Conservation (phyloP, 2,329 filamentous ascomycete genomes). For the Cladorrhinum sp. region DNA sequence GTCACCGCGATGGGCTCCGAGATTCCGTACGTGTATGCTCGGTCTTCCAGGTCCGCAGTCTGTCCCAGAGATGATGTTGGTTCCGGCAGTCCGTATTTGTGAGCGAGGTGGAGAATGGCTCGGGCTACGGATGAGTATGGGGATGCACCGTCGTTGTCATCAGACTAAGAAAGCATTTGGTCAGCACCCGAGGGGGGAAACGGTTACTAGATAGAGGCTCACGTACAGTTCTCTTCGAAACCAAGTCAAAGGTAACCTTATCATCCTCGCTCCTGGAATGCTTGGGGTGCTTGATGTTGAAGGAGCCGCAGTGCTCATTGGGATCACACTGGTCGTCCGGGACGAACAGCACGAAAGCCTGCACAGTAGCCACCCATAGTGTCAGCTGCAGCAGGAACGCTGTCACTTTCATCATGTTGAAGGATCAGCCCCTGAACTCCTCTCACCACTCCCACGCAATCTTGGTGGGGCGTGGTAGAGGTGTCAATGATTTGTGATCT, state of each 20-base stretch:
- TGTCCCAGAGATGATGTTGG: constrained; percentile 21
- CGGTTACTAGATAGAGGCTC: background rate
- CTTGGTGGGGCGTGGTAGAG: constrained; percentile 14
- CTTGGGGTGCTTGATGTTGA: background rate
- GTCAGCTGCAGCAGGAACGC: constrained; percentile 44
- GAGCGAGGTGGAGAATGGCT: constrained; percentile 37
- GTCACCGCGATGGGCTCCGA: constrained; percentile 45
- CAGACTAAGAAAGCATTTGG: background rate
- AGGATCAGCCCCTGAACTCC: constrained; percentile 15
- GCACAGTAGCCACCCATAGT: constrained; percentile 44
- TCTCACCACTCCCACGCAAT: constrained; percentile 26
- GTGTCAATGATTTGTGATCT: constrained; percentile 13
- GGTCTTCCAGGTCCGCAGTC: constrained; percentile 34
- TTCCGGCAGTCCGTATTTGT: constrained; percentile 38
- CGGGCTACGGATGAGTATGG: constrained; percentile 37
- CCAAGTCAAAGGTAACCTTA: constrained; percentile 41
- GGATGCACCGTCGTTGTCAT: constrained; percentile 30
- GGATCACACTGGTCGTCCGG: constrained; percentile 30
- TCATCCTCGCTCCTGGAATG: constrained; percentile 15
- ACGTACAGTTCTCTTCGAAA: constrained; percentile 39
- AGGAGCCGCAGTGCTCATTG: constrained; percentile 13
- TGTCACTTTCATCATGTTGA: constrained; percentile 40
- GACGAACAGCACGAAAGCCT: constrained; percentile 48
- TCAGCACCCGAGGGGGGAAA: constrained; percentile 13
- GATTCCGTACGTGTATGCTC: constrained; percentile 45